Conservation (phyloP, 2,329 filamentous ascomycete genomes). For the Thielaviopsis ethacetica region DNA sequence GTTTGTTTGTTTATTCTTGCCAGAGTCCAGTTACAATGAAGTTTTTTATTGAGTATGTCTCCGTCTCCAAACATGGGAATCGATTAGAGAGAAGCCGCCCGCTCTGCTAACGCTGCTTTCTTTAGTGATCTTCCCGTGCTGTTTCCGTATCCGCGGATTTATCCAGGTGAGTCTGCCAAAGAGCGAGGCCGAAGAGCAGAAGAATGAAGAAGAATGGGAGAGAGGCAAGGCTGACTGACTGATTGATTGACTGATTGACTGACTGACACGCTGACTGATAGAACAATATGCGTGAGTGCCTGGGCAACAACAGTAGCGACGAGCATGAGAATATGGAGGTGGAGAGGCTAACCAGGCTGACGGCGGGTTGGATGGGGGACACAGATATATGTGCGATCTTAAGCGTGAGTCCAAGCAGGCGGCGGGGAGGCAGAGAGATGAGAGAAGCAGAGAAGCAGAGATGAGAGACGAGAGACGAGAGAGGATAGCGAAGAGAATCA, state of each 20-base stretch:
- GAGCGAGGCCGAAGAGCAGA: no score
- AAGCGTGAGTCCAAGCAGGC: slow-evolving; percentile 30
- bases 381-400: slow-evolving; percentile 40
- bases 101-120: slow-evolving; percentile 1
- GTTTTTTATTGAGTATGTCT: slow-evolving; percentile 33
- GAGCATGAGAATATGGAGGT: no score
- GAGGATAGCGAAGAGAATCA: no score
- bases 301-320: no score
- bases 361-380: background rate
- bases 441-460: no score
- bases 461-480: no score
- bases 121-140: slow-evolving; percentile 37
- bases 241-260: background rate
- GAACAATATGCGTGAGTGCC: slow-evolving; percentile 35
- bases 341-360: no score
- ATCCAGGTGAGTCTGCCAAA: slow-evolving; percentile 28
- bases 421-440: no score
- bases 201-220: no score
- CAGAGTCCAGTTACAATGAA: slow-evolving; percentile 24
- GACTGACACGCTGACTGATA: slow-evolving; percentile 13
- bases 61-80: no score
- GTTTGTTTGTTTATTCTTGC: background rate
- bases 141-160: slow-evolving; percentile 43
- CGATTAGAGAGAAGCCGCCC: no score
- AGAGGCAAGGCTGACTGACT: background rate